Conservation (phyloP, 2,329 filamentous ascomycete genomes). For the Rutstroemia sp. region DNA sequence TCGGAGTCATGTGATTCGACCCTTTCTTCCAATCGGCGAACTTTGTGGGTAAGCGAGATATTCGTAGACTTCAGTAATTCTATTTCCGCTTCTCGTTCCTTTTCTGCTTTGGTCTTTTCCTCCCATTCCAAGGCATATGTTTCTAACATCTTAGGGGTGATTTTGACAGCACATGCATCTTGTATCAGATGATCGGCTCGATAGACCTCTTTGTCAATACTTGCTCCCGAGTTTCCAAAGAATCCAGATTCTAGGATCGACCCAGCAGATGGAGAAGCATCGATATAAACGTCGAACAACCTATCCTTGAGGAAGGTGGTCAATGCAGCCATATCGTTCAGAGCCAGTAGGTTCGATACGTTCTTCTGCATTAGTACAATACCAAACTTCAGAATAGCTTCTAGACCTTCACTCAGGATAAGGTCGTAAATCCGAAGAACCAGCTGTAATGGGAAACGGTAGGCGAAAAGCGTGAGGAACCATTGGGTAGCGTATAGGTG, state of each 20-base stretch:
- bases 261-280: constrained; percentile 83
- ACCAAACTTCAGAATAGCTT: constrained; percentile 89
- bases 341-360: constrained; percentile 63
- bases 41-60: constrained; percentile 58
- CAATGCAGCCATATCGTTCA: constrained; percentile 86
- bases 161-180: constrained; percentile 82
- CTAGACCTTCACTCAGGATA: constrained; percentile 86
- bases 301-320: constrained; percentile 90
- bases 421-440: constrained; percentile 95
- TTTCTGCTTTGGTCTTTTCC: constrained; percentile 76
- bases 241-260: constrained; percentile 95
- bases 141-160: constrained; percentile 76
- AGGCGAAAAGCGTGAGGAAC: constrained; percentile 98
- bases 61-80: constrained; percentile 64
- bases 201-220: constrained; percentile 90
- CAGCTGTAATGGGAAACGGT: constrained; percentile 91
- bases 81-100: constrained; percentile 75
- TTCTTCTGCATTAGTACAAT: constrained; percentile 97
- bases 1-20: constrained; percentile 84
- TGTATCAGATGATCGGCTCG: constrained; percentile 87
- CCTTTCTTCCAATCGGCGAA: constrained; percentile 82
- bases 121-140: constrained; percentile 85
- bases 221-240: constrained; percentile 87
- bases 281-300: constrained; percentile 94
- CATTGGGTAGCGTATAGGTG: constrained; percentile 97